A percentile compares a stretch with the other conserved stretches of the same genome.
Evolutionary conservation across 2,329 filamentous ascomycete species (phyloP).

Genomic region (Fusarium abutilonis): DNA sequence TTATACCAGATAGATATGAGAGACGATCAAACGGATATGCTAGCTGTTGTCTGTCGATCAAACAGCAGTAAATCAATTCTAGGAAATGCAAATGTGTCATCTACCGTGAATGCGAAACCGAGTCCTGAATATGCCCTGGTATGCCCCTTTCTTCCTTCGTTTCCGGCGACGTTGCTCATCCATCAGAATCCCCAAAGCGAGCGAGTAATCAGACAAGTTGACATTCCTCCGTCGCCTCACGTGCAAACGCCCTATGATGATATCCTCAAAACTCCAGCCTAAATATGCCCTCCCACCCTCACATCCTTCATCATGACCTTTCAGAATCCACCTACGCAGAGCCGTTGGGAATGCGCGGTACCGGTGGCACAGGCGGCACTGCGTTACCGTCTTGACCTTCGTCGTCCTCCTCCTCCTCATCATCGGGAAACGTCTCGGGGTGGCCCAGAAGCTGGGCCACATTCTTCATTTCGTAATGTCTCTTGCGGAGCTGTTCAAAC

Average conservation of each 20-base stretch:
- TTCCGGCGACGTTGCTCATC: conserved; percentile 11
- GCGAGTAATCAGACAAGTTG: conserved; percentile 24
- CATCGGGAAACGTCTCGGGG: conserved; percentile 71
- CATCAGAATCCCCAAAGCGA: conserved; percentile 32
- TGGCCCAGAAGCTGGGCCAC: conserved; percentile 88
- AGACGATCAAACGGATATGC: neutral
- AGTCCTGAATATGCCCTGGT: conserved; percentile 5
- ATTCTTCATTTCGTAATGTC: conserved; percentile 98
- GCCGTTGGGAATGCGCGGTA: conserved; percentile 57
- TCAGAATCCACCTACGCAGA: conserved; percentile 40
- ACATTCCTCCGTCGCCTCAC: conserved; percentile 26
- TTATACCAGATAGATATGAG: neutral
- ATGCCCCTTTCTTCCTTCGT: conserved; percentile 21
- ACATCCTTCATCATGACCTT: conserved; percentile 17
- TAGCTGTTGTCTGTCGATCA: conserved; percentile 1
- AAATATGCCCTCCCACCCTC: conserved; percentile 22
- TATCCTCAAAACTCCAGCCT: conserved; percentile 45
- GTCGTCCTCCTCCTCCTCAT: conserved; percentile 70
- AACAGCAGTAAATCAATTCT: conserved; percentile 25
- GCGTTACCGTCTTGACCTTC: conserved; percentile 61
- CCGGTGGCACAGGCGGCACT: conserved; percentile 54
- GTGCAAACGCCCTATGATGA: conserved; percentile 44
- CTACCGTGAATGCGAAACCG: conserved; percentile 25
- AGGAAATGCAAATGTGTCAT: conserved; percentile 36
- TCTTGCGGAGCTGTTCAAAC: conserved; percentile 92